Evolutionary conservation across 1,284 basidiomycete genomes (phyloP).

Genomic region (Leccinum cinnamomeum): DNA sequence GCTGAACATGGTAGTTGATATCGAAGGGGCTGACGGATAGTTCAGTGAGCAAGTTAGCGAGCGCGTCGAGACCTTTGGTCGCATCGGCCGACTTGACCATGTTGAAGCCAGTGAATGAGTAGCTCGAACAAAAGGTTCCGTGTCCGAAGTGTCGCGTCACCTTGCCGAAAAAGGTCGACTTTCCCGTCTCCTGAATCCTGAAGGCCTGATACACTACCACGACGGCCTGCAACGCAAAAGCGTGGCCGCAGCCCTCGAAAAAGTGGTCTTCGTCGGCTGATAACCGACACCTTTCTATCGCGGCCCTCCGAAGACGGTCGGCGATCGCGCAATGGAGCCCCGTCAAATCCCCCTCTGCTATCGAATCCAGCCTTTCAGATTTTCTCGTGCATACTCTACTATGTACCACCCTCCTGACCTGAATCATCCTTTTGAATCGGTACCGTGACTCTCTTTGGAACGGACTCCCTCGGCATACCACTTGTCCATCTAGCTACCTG

Average conservation of each 20-base stretch:
- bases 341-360: neutral
- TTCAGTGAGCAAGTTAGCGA: constrained; percentile 55
- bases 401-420: neutral
- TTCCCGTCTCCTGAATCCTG: neutral
- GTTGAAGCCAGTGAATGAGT: neutral
- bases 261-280: neutral
- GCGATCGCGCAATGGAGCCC: neutral
- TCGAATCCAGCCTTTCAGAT: neutral
- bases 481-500: neutral
- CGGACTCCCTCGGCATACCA: neutral
- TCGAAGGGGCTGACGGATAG: constrained; percentile 62
- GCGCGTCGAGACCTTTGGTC: constrained; percentile 52
- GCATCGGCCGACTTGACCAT: constrained; percentile 37
- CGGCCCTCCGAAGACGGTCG: neutral
- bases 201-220: too few species aligned
- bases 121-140: neutral
- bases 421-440: neutral
- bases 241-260: neutral
- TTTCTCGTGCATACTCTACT: neutral
- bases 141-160: neutral
- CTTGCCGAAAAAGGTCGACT: neutral
- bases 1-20: constrained; percentile 58
- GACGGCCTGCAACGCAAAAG: neutral
- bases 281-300: neutral
- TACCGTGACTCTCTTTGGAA: neutral